Base-by-base conservation (phyloP, 352 stramenopile genomes). In the Phytophthora nicotianae region DNA sequence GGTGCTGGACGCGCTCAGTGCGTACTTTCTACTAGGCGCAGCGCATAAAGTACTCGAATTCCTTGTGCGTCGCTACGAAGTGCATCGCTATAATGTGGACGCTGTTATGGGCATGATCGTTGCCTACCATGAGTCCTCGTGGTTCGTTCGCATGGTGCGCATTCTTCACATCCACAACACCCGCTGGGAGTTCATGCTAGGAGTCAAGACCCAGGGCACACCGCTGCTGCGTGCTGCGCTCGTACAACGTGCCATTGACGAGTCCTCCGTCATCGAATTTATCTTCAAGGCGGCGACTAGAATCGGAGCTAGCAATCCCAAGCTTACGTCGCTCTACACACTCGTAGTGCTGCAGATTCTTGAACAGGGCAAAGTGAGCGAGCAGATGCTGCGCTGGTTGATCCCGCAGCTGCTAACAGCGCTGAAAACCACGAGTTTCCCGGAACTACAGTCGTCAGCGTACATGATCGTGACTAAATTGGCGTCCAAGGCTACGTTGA, bases 31-130 rank as follows among this genome's bases (percentile, higher is more conserved):
- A 32, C 68, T 95, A 11, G 65, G 72, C 10, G 81, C 88, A 5
- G 66, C 85, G 4, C 89, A 97, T 67, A 95, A 96, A 63, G 85
- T 96, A 48, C 73, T 96, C 63, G 89, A 97, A 70, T 96, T 94
- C 54, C 75, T 97, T 58, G 83, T 97, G 51, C 85, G 89, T 11
- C 82, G 83, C n/a, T 97, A 94, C 51, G 84, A 96, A 51, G 67
- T 97, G 23, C 89, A 97, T 60, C 83, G 79, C 5, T 89, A 83
- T 63, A 96, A 97, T 46, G 84, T 97, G 37, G 83, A 96, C 66
- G 74, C 75, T 23, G 74, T 96, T 48, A 91, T 96, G 78, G 84
- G 72, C 23, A 71, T 62, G 55, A 91, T 96, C 47, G 61, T 97
- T 37, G 86, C 83, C 50, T 96, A 93, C 66, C 89, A 97, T 58